Percentiles rank a stretch among this genome's conserved stretches.
phyloP scores from a whole-genome alignment of 129 eudicot species.

The Centaurea solstitialis region DNA sequence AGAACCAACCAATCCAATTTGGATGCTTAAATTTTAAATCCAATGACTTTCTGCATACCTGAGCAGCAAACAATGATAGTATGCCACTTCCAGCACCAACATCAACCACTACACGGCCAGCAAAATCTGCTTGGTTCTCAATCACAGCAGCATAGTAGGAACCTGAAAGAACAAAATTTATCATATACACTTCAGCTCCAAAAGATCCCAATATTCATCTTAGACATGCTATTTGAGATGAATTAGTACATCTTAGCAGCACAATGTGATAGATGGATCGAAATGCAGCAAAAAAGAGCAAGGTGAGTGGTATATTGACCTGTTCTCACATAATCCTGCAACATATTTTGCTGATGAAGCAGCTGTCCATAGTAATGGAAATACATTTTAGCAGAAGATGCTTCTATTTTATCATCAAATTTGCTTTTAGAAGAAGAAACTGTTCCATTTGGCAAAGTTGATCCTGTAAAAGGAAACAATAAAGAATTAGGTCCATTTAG shows the following conservation, averaged over 20 bases:
- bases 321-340: conserved; percentile 99
- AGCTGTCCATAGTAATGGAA: conserved; percentile 95
- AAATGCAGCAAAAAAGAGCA: neutral
- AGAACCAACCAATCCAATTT: neutral
- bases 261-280: neutral
- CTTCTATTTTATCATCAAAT: conserved; percentile 91
- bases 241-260: neutral
- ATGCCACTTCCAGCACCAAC: conserved; percentile 99
- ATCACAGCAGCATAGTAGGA: conserved; percentile 92
- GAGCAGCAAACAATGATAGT: conserved; percentile 96
- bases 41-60: conserved; percentile 45
- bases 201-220: neutral
- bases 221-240: neutral
- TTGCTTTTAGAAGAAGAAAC: conserved; percentile 59
- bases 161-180: conserved; percentile 45
- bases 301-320: conserved; percentile 48
- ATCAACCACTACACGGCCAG: conserved; percentile 92
- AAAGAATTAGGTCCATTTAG: neutral
- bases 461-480: conserved; percentile 43
- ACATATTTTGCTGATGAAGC: conserved; percentile 97
- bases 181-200: conserved; percentile 12
- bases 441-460: conserved; percentile 60
- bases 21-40: neutral
- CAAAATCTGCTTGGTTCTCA: conserved; percentile 88
- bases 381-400: conserved; percentile 95